Evolutionary conservation across 2,329 filamentous ascomycete species (phyloP).

Genomic region (Colletotrichum trifolii): DNA sequence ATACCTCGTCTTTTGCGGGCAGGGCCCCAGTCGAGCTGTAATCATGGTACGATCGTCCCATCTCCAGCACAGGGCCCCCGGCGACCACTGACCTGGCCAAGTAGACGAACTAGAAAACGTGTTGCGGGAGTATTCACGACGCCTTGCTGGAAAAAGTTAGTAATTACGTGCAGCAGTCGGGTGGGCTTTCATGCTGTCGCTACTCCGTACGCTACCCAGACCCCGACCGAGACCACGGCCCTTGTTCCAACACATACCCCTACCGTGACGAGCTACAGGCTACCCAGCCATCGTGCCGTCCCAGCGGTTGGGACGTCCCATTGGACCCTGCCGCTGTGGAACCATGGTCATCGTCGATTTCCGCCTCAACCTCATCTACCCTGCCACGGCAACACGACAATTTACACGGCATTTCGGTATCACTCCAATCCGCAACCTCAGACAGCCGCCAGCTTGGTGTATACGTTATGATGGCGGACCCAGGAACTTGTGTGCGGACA

Average conservation of each 20-base stretch:
- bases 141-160: slow-evolving; percentile 3
- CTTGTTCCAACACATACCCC: too few relatives aligned
- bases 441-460: too few relatives aligned
- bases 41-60: slow-evolving; percentile 30
- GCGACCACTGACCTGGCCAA: slow-evolving; percentile 6
- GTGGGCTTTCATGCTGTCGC: background rate
- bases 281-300: background rate
- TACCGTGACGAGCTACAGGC: too few relatives aligned
- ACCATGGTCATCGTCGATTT: slow-evolving; percentile 21
- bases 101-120: slow-evolving; percentile 2
- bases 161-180: slow-evolving; percentile 6
- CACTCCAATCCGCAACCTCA: background rate
- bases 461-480: too few relatives aligned
- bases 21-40: slow-evolving; percentile 21
- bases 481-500: too few relatives aligned
- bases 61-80: slow-evolving; percentile 5
- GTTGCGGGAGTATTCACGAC: background rate
- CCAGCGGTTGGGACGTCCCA: slow-evolving; percentile 10
- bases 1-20: background rate
- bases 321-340: slow-evolving; percentile 3
- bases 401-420: slow-evolving; percentile 14
- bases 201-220: too few relatives aligned
- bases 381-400: slow-evolving; percentile 12
- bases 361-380: background rate
- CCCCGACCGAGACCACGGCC: too few relatives aligned